phyloP scores from a whole-genome alignment of 1,139 yeast genomes.

The Suhomyces ambrosiae region DNA sequence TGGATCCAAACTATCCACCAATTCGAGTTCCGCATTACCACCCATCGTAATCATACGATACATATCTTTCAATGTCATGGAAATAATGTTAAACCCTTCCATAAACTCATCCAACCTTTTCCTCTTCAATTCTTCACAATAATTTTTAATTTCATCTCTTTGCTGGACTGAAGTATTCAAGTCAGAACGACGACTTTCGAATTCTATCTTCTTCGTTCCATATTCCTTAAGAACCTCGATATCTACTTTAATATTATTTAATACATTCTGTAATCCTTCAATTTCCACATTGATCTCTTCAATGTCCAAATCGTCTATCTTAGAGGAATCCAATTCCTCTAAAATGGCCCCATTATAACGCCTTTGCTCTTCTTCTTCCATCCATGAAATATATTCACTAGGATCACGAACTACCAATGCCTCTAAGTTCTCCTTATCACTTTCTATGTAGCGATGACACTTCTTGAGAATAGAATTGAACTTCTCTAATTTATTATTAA shows the following conservation, averaged over 20 bases:
- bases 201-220: constrained; percentile 66
- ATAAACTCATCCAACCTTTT: constrained; percentile 85
- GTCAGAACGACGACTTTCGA: constrained; percentile 59
- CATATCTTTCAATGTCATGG: constrained; percentile 91
- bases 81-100: constrained; percentile 87
- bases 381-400: constrained; percentile 51
- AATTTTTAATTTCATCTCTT: constrained; percentile 66
- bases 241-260: constrained; percentile 66
- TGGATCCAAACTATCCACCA: constrained; percentile 96
- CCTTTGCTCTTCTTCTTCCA: constrained; percentile 39
- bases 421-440: constrained; percentile 40
- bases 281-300: constrained; percentile 56
- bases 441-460: constrained; percentile 39
- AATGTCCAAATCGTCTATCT: constrained; percentile 53
- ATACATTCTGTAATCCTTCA: constrained; percentile 54
- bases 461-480: constrained; percentile 46
- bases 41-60: constrained; percentile 99
- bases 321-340: constrained; percentile 52
- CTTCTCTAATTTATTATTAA: constrained; percentile 66
- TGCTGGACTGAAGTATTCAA: constrained; percentile 65
- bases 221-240: constrained; percentile 78
- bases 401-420: constrained; percentile 55
- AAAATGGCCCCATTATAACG: constrained; percentile 40
- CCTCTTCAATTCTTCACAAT: constrained; percentile 70
- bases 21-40: constrained; percentile 95